A percentile compares a stretch with the other conserved stretches of the same genome.
These are phyloP conservation scores for Moringa oleifera DNA, from an alignment of 345 rosid species.

Conservation along the genomic window DNA sequence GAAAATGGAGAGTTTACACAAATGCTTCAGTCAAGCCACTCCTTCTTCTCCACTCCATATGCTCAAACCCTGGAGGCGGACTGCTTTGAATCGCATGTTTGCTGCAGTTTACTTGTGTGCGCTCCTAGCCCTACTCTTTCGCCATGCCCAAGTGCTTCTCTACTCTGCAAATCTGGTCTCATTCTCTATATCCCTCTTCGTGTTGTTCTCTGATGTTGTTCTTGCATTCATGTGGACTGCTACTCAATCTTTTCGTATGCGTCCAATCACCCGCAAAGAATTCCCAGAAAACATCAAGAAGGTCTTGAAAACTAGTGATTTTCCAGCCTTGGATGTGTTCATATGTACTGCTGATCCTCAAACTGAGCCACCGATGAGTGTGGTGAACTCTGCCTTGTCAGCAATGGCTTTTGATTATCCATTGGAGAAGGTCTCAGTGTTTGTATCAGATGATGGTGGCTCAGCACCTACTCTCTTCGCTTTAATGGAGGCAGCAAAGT, in stretches of 20 bases:
- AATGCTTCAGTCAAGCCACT: too few species aligned
- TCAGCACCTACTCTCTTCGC: constrained; percentile 66
- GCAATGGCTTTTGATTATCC: constrained; percentile 82
- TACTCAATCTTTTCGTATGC: constrained; percentile 31
- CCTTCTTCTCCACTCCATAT: constrained; percentile 36
- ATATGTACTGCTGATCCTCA: constrained; percentile 88
- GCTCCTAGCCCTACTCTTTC: constrained; percentile 42
- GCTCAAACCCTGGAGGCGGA: constrained; percentile 29
- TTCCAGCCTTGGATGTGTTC: constrained; percentile 61
- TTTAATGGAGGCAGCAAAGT: constrained; percentile 63
- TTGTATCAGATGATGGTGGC: constrained; percentile 83
- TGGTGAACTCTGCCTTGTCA: constrained; percentile 69
- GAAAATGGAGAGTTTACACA: too few species aligned
- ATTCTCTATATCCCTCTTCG: neutral
- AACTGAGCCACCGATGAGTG: constrained; percentile 75
- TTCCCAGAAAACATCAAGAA: constrained; percentile 37
- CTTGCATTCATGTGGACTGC: constrained; percentile 69
- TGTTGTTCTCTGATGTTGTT: constrained; percentile 46
- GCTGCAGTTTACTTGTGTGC: constrained; percentile 45
- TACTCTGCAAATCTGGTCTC: constrained; percentile 13
- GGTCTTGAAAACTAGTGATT: constrained; percentile 22
- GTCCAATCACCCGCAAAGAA: constrained; percentile 39
- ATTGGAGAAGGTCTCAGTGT: constrained; percentile 56
- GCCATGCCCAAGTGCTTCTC: constrained; percentile 37
- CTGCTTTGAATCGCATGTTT: constrained; percentile 38